These are phyloP conservation scores for Globisporangium splendens DNA, from an alignment of 352 stramenopile species.

Conservation along the genomic window DNA sequence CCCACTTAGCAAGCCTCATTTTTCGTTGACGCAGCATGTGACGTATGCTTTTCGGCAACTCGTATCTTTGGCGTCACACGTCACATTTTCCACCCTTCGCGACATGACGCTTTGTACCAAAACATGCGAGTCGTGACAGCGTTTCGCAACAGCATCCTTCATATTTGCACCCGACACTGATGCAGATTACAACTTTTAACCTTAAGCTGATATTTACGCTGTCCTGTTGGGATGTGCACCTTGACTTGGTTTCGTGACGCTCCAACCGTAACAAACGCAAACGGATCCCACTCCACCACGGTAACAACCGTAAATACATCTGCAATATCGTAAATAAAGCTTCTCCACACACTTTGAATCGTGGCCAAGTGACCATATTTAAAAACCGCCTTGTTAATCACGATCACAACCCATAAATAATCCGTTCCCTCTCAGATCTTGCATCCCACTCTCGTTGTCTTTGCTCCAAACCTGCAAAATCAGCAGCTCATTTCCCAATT, in stretches of 20 bases:
- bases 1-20: constrained; percentile 8
- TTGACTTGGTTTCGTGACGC: constrained; percentile 7
- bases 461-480: neutral
- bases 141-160: too few relatives aligned
- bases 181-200: constrained; percentile 6
- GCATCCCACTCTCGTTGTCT: neutral
- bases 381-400: neutral
- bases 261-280: constrained; percentile 3
- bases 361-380: neutral
- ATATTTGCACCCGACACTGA: too few relatives aligned
- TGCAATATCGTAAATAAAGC: neutral
- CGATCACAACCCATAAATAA: neutral
- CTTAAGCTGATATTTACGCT: too few relatives aligned
- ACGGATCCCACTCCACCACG: neutral
- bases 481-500: constrained; percentile 13
- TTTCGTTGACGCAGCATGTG: constrained; percentile 10
- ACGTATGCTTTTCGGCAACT: neutral
- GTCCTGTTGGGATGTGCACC: neutral
- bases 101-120: neutral
- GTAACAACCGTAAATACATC: neutral
- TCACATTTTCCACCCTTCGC: constrained; percentile 7
- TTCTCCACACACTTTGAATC: neutral
- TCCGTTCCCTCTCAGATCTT: neutral
- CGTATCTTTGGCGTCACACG: constrained; percentile 3
- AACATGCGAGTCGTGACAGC: too few relatives aligned